Percentiles rank a stretch among this genome's conserved stretches.
These are phyloP conservation scores for Thelephora ganbajun DNA, from an alignment of 768 basidiomycete species.

Conservation along the genomic window DNA sequence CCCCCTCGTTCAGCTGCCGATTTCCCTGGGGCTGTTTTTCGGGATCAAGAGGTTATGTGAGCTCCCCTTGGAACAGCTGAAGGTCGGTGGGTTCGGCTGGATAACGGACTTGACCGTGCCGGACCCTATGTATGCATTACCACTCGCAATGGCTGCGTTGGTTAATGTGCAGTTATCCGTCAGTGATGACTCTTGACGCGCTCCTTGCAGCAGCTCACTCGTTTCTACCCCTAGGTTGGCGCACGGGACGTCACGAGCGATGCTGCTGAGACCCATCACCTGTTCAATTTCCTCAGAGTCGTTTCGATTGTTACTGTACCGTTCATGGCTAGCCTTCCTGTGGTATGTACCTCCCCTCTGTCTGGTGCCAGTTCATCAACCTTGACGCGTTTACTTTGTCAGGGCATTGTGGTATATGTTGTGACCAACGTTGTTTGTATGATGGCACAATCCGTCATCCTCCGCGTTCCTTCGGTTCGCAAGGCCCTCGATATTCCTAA, in stretches of 20 bases:
- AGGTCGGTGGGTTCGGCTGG: conserved; percentile 59
- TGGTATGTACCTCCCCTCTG: conserved; percentile 30
- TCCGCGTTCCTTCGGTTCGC: conserved; percentile 30
- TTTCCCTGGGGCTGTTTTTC: conserved; percentile 76
- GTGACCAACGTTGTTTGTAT: conserved; percentile 32
- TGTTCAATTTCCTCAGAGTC: conserved; percentile 53
- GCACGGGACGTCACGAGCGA: conserved; percentile 35
- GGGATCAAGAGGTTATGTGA: conserved; percentile 59
- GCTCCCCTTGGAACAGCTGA: conserved; percentile 60
- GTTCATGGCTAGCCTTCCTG: conserved; percentile 45
- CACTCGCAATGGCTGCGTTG: conserved; percentile 36
- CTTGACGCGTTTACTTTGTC: background rate
- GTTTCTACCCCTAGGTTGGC: conserved; percentile 25
- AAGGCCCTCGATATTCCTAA: conserved; percentile 21
- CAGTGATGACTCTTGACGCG: background rate
- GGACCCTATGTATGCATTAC: conserved; percentile 71
- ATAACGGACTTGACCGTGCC: conserved; percentile 63
- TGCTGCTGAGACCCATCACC: conserved; percentile 41
- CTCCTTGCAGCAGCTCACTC: conserved; percentile 12
- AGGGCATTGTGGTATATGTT: conserved; percentile 52
- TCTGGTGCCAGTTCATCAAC: background rate
- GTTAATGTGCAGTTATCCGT: conserved; percentile 65
- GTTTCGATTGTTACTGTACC: conserved; percentile 36
- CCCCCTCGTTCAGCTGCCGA: conserved; percentile 57
- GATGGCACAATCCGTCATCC: conserved; percentile 30